Evolutionary conservation across 805 yeast genomes (phyloP).

Genomic region (Yamadazyma scolyti): DNA sequence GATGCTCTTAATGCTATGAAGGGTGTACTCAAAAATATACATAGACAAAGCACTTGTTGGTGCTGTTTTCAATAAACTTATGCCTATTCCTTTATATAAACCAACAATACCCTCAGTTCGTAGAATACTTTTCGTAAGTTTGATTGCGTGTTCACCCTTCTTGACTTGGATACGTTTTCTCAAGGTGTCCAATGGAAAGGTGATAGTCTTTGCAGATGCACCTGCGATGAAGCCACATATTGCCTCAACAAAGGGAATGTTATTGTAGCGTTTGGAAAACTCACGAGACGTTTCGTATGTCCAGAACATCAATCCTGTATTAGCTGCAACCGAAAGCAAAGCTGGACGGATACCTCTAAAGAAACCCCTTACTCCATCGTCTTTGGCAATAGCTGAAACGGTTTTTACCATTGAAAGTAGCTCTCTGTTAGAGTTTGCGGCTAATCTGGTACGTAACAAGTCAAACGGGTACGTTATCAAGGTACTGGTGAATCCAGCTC

Average conservation of each 20-base stretch:
- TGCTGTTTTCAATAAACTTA: constrained; percentile 72
- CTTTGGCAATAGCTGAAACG: constrained; percentile 19
- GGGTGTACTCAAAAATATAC: constrained; percentile 56
- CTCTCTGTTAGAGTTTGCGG: constrained; percentile 48
- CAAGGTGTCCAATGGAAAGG: constrained; percentile 84
- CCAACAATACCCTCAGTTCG: constrained; percentile 60
- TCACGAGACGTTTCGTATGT: constrained; percentile 53
- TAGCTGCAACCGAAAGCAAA: constrained; percentile 60
- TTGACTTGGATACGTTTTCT: constrained; percentile 72
- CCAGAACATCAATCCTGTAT: constrained; percentile 74
- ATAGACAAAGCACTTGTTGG: constrained; percentile 73
- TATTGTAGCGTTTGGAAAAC: constrained; percentile 19
- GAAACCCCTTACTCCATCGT: constrained; percentile 42
- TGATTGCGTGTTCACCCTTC: constrained; percentile 3
- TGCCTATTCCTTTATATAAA: constrained; percentile 68
- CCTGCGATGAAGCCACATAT: constrained; percentile 77
- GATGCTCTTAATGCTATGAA: neutral
- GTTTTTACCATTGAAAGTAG: constrained; percentile 37
- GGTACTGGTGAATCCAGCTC: constrained; percentile 77
- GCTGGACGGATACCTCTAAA: constrained; percentile 50
- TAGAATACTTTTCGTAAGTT: constrained; percentile 38
- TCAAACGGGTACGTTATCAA: constrained; percentile 83
- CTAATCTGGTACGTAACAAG: constrained; percentile 80
- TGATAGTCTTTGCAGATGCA: constrained; percentile 60
- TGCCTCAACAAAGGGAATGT: constrained; percentile 45